A percentile compares a stretch with the other conserved stretches of the same genome.
These are phyloP conservation scores for Daucus carota DNA, from an alignment of 129 eudicot genomes.

Conservation along the genomic window DNA sequence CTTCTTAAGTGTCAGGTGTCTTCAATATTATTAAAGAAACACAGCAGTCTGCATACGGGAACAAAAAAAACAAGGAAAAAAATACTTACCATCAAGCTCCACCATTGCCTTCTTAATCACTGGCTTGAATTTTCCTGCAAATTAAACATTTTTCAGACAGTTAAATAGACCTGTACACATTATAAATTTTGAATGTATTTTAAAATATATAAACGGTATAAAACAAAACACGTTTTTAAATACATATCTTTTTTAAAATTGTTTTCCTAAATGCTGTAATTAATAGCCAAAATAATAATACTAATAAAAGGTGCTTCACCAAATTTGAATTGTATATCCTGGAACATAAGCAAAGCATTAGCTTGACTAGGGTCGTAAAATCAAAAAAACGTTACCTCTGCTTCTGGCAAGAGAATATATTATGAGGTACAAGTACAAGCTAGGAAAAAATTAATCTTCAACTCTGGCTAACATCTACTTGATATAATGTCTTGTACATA, in stretches of 20 bases:
- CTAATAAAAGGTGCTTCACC: background rate
- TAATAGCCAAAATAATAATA: background rate
- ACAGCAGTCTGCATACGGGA: background rate
- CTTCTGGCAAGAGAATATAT: background rate
- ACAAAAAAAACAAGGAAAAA: background rate
- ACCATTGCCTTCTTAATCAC: conserved; percentile 99
- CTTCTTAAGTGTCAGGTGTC: too few species aligned
- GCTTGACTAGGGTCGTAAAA: background rate
- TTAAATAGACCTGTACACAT: background rate
- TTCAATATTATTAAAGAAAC: too few species aligned
- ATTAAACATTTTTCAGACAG: background rate
- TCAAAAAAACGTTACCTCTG: background rate
- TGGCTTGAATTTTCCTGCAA: conserved; percentile 88
- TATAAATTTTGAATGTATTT: background rate
- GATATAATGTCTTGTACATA: background rate
- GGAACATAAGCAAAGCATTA: background rate
- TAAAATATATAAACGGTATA: background rate
- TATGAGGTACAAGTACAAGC: background rate
- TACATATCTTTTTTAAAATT: background rate
- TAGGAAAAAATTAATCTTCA: background rate
- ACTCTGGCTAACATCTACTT: background rate
- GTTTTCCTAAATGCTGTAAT: background rate
- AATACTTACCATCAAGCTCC: conserved; percentile 78
- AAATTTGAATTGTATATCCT: background rate
- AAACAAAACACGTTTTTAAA: background rate